Evolutionary conservation across 2,329 filamentous ascomycete species (phyloP), one percentile per base, ranked within the genome.

Genomic region (Ceratocystis eucalypticola): DNA sequence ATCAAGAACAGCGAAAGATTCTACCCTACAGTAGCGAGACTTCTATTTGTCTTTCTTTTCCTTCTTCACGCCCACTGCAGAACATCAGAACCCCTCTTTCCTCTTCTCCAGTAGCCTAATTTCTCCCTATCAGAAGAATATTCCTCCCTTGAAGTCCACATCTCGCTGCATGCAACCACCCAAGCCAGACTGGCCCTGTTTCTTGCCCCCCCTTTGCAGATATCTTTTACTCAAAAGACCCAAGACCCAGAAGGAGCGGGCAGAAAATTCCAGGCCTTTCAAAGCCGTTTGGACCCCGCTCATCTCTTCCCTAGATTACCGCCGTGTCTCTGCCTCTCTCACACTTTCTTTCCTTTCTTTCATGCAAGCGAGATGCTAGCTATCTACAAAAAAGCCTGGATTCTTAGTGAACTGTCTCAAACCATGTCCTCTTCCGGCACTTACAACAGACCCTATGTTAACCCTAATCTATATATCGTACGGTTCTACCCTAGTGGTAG

Each of bases 371-470:
- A 57, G 53, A 57, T 57, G 28, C 15, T 57, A 7, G n/a, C 25
- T 20, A 57, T 57, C 25, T 6, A 57, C 53, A 57, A 33, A 57
- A 33, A 22, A 57, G 8, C 53, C 20, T 10, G 20, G 15, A 5
- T n/a, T 28, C 22, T 33, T 15, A 41, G 20, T 33, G 3, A 57
- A 57, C 6, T 57, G 53, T 57, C 53, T 57, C 25, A 57, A 8
- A 15, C 53, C 22, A 57, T 57, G 22, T 33, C 53, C 53, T n/a
- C 10, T 57, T 57, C 53, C 53, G 53, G 53, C 53, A 57, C 53
- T 57, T 57, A 57, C 2, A 57, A n/a, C 10, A 17, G 15, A 57
- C 53, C 53, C 53, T 57, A 57, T 5, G 1, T 15, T 4, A 30
- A 30, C 53, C 22, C 53, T 30, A 55, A 3, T 1, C 5, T 0